These are phyloP conservation scores for Ophiostoma quercus DNA, from an alignment of 2,329 filamentous ascomycete genomes.

Conservation along the genomic window DNA sequence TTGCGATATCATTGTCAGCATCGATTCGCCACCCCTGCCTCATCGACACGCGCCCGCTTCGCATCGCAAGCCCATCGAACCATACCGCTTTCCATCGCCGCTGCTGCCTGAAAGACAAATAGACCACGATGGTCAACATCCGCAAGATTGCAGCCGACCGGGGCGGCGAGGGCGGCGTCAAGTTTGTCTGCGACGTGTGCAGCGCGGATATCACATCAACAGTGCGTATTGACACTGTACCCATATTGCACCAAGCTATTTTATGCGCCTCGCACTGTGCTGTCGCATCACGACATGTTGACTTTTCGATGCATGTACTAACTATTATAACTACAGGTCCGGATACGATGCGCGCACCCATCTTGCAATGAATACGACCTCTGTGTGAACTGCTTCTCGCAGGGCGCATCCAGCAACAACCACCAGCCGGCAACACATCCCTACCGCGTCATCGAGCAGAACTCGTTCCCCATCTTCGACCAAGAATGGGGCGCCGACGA, in stretches of 20 bases:
- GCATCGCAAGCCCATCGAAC: not conserved
- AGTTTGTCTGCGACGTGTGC: constrained; percentile 97
- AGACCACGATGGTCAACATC: constrained; percentile 73
- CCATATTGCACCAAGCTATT: not conserved
- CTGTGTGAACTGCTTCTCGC: constrained; percentile 89
- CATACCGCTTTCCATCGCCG: not conserved
- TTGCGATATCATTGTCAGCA: not conserved
- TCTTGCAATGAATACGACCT: constrained; percentile 92
- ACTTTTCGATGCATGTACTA: not conserved
- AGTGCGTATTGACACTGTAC: constrained; percentile 37
- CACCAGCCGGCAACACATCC: constrained; percentile 84
- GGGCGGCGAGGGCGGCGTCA: constrained; percentile 81
- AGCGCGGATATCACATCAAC: constrained; percentile 96
- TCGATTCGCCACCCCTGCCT: not conserved
- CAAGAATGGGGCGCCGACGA: constrained; percentile 96
- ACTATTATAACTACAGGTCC: constrained; percentile 55
- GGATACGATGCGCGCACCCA: constrained; percentile 81
- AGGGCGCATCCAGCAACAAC: constrained; percentile 71
- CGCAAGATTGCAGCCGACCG: constrained; percentile 87
- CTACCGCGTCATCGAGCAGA: constrained; percentile 94
- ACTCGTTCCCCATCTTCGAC: constrained; percentile 94
- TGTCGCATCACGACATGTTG: constrained; percentile 4
- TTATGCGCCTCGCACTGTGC: not conserved
- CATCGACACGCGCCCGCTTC: not conserved
- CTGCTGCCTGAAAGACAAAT: not conserved